phyloP scores from a whole-genome alignment of 2,329 filamentous ascomycete genomes.

The Aureobasidium leucospermi region DNA sequence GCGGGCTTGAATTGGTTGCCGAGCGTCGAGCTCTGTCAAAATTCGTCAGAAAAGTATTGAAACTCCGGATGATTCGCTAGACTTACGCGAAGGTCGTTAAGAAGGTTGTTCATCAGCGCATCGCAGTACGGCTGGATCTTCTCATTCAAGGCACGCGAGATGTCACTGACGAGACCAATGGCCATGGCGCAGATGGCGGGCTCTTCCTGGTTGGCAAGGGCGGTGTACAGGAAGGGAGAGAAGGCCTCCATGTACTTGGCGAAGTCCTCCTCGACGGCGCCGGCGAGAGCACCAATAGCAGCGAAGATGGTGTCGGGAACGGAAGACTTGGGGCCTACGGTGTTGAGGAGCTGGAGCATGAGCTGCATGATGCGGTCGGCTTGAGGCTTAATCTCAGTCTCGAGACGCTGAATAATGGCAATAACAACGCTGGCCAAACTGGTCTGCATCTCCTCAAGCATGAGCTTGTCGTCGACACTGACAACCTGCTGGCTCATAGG shows the following conservation, averaged over 20 bases:
- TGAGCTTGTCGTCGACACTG: slow-evolving; percentile 93
- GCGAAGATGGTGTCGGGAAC: slow-evolving; percentile 93
- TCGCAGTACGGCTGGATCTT: slow-evolving; percentile 94
- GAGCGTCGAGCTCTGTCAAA: slow-evolving; percentile 57
- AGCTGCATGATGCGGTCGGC: slow-evolving; percentile 92
- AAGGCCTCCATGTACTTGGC: slow-evolving; percentile 97
- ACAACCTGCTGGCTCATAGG: slow-evolving; percentile 88
- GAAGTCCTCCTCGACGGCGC: slow-evolving; percentile 86
- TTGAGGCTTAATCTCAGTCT: slow-evolving; percentile 83
- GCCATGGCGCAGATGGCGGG: slow-evolving; percentile 91
- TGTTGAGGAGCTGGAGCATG: slow-evolving; percentile 71
- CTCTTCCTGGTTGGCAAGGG: slow-evolving; percentile 91
- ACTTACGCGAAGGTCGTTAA: slow-evolving; percentile 68
- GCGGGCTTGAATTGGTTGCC: slow-evolving; percentile 97
- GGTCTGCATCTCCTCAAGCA: slow-evolving; percentile 95
- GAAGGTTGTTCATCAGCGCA: slow-evolving; percentile 93
- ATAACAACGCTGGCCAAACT: slow-evolving; percentile 87
- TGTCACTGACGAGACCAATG: slow-evolving; percentile 94
- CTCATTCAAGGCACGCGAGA: slow-evolving; percentile 83
- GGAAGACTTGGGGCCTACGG: slow-evolving; percentile 75
- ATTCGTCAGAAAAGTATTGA: slow-evolving; percentile 33
- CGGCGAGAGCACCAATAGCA: slow-evolving; percentile 84
- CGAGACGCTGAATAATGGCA: slow-evolving; percentile 82
- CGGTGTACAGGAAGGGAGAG: slow-evolving; percentile 84
- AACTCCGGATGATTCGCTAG: slow-evolving; percentile 40